Base-by-base conservation (phyloP, 192 early-diverging fungal genomes). In the Coemansia erecta region DNA sequence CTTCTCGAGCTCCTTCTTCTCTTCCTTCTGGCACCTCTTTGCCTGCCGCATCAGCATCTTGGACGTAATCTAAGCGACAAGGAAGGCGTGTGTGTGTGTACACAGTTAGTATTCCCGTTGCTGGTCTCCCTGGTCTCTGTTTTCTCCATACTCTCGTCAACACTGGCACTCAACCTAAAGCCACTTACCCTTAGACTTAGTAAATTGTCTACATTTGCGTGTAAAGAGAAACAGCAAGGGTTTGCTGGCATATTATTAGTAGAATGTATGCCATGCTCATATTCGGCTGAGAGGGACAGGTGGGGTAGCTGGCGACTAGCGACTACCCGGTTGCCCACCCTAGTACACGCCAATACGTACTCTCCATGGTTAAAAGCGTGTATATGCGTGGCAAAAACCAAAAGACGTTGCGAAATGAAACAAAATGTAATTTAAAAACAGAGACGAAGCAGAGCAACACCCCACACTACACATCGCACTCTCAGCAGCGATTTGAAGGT, bases 31-130 rank as follows among this genome's bases (percentile, higher is more conserved):
- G 53, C 87, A 89, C 68, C 88, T 87, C 66, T 92, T 94, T 17
- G 94, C 82, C 62, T 94, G 86, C 53, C 89, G 83, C 47, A 86
- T 83, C 68, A 98, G 81, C 71, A 87, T 86, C 72, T 96, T 98
- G 37, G 94, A 90, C 49, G 91, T 92, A 42, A 96, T 90, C 92
- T 98, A 76, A 49, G 58, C 45, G 31, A 15, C 37, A 14, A 47
- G 10, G 37, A 8, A 50, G n/a, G n/a, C n/a, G n/a, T n/a, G n/a
- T 12, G 23, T 15, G 3, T 5, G 4, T 44, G 56, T 17, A 56
- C 12, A 44, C 17, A 51, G 58, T 60, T 17, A 42, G 18, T 21
- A 47, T 47, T 3, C 45, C 15, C 8, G 10, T 8, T 26, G 19
- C 13, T 0, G 15, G 6, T 9, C 3, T 47, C 21, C 2, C 45